Evolutionary conservation across 306 rosid genomes (phyloP).

Genomic region (Carpinus fangiana): DNA sequence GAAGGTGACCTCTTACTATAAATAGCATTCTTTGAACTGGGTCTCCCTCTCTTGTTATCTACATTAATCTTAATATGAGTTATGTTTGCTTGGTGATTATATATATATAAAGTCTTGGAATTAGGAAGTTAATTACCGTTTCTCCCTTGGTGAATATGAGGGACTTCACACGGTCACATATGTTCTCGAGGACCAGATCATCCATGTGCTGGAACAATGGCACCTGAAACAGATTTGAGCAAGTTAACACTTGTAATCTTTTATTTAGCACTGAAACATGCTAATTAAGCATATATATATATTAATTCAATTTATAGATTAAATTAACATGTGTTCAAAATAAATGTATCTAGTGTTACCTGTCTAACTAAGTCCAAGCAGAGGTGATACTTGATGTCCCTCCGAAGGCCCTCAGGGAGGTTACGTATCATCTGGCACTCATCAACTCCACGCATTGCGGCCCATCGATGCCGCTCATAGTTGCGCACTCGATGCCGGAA

Average conservation of each 20-base stretch:
- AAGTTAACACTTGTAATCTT: neutral
- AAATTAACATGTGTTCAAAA: no score
- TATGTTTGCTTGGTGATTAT: neutral
- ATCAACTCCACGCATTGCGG: constrained; percentile 89
- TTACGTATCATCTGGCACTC: constrained; percentile 75
- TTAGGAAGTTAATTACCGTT: constrained; percentile 53
- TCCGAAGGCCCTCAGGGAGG: constrained; percentile 84
- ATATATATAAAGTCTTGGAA: neutral
- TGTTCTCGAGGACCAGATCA: constrained; percentile 82
- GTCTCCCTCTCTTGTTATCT: constrained; percentile 87
- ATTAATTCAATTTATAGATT: no score
- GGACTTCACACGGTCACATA: constrained; percentile 93
- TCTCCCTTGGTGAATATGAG: constrained; percentile 92
- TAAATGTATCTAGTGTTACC: constrained; percentile 25
- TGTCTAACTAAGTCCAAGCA: constrained; percentile 88
- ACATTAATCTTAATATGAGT: neutral
- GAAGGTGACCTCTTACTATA: constrained; percentile 92
- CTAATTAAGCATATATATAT: no score
- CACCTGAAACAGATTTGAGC: constrained; percentile 44
- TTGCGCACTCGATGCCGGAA: constrained; percentile 78
- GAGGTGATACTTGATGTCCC: constrained; percentile 92
- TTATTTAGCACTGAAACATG: no score
- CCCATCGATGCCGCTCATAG: constrained; percentile 90
- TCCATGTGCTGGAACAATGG: constrained; percentile 95
- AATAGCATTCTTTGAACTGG: constrained; percentile 93